phyloP scores from a whole-genome alignment of 1,139 yeast species.

The Hansenula sp. region DNA sequence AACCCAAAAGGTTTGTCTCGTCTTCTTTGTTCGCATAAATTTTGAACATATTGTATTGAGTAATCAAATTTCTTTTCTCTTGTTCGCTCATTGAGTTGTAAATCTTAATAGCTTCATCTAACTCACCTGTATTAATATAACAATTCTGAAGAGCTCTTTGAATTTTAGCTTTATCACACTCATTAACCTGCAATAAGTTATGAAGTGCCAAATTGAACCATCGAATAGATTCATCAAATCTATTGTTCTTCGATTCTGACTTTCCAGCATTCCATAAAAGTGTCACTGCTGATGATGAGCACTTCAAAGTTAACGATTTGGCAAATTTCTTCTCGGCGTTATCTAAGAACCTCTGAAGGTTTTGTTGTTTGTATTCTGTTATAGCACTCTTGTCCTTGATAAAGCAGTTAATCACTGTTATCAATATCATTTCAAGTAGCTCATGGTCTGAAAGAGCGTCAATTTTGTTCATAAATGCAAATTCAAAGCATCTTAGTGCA shows the following conservation, averaged over 20 bases:
- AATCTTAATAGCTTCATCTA: constrained; percentile 12
- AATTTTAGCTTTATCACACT: constrained; percentile 25
- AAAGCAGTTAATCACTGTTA: constrained; percentile 13
- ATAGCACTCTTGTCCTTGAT: constrained; percentile 8
- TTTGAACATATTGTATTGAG: constrained; percentile 27
- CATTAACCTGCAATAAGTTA: constrained; percentile 19
- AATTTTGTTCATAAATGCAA: constrained; percentile 23
- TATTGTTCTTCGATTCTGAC: constrained; percentile 16
- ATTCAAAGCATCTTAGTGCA: constrained; percentile 26
- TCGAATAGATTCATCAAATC: constrained; percentile 15
- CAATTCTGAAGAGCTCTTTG: constrained; percentile 26
- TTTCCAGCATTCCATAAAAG: constrained; percentile 31
- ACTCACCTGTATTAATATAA: constrained; percentile 16
- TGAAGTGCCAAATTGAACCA: constrained; percentile 27
- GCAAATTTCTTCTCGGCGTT: constrained; percentile 23
- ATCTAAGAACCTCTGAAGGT: constrained; percentile 17
- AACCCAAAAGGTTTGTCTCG: constrained; percentile 6
- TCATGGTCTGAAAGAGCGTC: constrained; percentile 19
- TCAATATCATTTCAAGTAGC: constrained; percentile 20
- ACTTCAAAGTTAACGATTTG: constrained; percentile 18
- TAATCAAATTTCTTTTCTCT: constrained; percentile 17
- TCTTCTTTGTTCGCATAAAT: constrained; percentile 14
- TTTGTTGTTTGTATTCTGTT: constrained; percentile 5
- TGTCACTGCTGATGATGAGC: constrained; percentile 23
- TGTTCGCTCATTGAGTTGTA: constrained; percentile 14